Base-by-base conservation (phyloP, 139 green algal species). In the Diplosphaera chodatii region DNA sequence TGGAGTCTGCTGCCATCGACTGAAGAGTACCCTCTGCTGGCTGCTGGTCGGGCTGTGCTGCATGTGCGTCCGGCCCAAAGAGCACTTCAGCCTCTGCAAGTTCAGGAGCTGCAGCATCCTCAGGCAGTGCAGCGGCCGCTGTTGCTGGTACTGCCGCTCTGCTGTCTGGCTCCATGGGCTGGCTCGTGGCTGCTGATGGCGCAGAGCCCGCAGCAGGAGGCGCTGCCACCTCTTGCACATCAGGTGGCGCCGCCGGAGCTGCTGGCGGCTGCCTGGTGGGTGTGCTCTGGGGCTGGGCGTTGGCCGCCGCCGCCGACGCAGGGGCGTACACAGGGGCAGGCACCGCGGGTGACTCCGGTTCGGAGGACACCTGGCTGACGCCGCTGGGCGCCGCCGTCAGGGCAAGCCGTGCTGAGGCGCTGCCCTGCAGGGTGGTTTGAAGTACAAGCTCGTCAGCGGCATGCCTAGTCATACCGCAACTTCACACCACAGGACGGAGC, bases 361-460 rank as follows among this genome's bases (percentile, higher is more conserved):
- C 37, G 37, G 10, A 21, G 37, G 55, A 31, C 73, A 55, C 48
- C 30, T 22, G 63, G 41, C 16, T 29, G 3, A 62, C 63, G 59
- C 31, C 56, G 5, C 20, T 34, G 33, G 65, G 23, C 4, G 85
- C 80, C 3, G 89, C 78, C 10, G 89, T 88, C 68, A 95, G 80
- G 21, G 89, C 89, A 78, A 88, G 93, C 16, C 76, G 73, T 0
- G 82, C 80, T 0, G 77, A 79, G 37, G 83, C 68, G 0, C 76
- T 72, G n/a, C 77, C 86, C 66, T 79, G 48, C 48, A 25, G 16
- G 48, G 3, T 23, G 48, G 8, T 23, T 25, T 48, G 37, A 48
- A n/a, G 37, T 13, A 48, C 37, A 8, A 48, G 13, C 13, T 48
- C 10, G 37, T 59, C 48, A 59, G 48, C 48, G 22, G 8, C 25